A percentile compares a stretch with the other conserved stretches of the same genome.
Conservation (phyloP, 2,329 filamentous ascomycete genomes). For the Sporothrix curviconia region DNA sequence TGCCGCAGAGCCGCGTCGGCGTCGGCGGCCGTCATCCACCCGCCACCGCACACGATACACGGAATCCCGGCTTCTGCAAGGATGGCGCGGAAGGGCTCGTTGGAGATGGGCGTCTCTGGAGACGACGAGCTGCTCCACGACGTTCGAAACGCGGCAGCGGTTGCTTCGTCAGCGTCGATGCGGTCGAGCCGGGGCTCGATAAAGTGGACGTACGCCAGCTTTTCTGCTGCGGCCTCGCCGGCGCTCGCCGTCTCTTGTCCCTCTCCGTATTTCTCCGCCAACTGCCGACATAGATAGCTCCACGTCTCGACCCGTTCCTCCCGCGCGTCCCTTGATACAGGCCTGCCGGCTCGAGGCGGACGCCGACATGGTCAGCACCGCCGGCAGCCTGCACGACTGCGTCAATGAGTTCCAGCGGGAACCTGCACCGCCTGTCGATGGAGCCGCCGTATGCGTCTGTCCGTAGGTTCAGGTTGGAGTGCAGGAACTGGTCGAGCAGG, state of each 20-base stretch:
- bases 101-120: neutral
- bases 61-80: neutral
- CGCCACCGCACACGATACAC: neutral
- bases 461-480: slow-evolving; percentile 47
- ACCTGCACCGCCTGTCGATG: slow-evolving; percentile 46
- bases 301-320: slow-evolving; percentile 2
- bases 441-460: slow-evolving; percentile 49
- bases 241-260: no score
- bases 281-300: neutral
- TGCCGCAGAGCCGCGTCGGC: neutral
- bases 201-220: slow-evolving; percentile 7
- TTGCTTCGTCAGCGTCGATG: neutral
- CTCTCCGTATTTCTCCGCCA: neutral
- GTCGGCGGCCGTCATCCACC: neutral
- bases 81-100: slow-evolving; percentile 3
- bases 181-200: slow-evolving; percentile 6
- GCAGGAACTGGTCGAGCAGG: slow-evolving; percentile 47
- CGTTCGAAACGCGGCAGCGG: neutral
- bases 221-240: no score
- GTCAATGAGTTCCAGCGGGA: slow-evolving; percentile 45
- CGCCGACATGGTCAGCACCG: neutral
- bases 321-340: neutral
- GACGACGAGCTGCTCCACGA: neutral
- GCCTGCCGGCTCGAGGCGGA: neutral
- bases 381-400: slow-evolving; percentile 31